phyloP scores from a whole-genome alignment of 805 yeast species.

The Yamadazyma ubonensis region DNA sequence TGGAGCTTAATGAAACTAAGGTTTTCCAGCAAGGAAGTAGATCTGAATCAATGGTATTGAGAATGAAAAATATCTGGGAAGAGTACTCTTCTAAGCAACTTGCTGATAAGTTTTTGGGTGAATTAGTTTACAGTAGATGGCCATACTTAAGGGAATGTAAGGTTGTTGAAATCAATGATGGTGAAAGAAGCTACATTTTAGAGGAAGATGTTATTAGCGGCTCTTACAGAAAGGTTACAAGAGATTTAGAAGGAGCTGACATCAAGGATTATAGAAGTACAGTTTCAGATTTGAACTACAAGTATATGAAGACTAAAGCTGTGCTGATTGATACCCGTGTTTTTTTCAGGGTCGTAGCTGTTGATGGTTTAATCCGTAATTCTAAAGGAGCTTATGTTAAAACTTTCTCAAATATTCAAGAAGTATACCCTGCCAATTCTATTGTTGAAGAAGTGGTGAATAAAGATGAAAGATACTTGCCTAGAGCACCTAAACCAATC shows the following conservation, averaged over 20 bases:
- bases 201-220: constrained; percentile 23
- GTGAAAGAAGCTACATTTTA: constrained; percentile 40
- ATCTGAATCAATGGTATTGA: constrained; percentile 75
- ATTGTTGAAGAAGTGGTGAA: constrained; percentile 72
- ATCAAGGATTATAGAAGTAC: constrained; percentile 43
- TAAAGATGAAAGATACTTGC: constrained; percentile 70
- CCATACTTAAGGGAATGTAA: constrained; percentile 86
- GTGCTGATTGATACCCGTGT: constrained; percentile 44
- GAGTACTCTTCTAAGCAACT: constrained; percentile 62
- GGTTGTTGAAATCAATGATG: constrained; percentile 62
- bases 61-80: constrained; percentile 53
- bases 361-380: constrained; percentile 73
- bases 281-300: constrained; percentile 36
- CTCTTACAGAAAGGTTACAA: constrained; percentile 4
- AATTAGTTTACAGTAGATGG: constrained; percentile 76
- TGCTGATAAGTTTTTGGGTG: constrained; percentile 59
- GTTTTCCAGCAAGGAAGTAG: constrained; percentile 85
- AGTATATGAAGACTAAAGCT: constrained; percentile 58
- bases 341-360: constrained; percentile 64
- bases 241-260: constrained; percentile 22
- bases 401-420: constrained; percentile 55
- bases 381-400: constrained; percentile 74
- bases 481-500: constrained; percentile 73
- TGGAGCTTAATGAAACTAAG: constrained; percentile 61
- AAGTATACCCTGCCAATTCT: constrained; percentile 72